Conservation (phyloP, 31 red algal genomes). For the Endocladia muricata region DNA sequence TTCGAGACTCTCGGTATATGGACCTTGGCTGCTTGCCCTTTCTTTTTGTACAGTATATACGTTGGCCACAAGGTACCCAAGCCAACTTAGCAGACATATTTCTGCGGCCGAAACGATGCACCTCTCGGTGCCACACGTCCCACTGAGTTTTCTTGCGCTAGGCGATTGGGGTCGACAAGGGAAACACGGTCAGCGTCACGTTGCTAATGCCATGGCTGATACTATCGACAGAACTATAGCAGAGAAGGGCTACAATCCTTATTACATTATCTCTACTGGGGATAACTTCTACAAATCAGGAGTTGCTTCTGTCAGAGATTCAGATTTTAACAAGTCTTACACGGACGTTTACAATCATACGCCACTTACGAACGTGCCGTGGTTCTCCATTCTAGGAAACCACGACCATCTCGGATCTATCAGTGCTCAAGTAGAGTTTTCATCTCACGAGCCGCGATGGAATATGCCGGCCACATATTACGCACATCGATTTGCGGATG, state of each 20-base stretch:
- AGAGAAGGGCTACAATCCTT: not conserved
- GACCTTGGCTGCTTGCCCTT: too few species aligned
- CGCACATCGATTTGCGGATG: not conserved
- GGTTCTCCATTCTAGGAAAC: slow-evolving; percentile 69
- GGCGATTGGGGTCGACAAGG: slow-evolving; percentile 86
- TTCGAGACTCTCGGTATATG: too few species aligned
- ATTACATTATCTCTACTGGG: slow-evolving; percentile 50
- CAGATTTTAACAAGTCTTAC: slow-evolving; percentile 66
- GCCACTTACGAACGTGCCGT: slow-evolving; percentile 29
- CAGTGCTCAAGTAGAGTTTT: slow-evolving; percentile 63
- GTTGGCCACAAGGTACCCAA: too few species aligned
- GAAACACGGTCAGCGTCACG: slow-evolving; percentile 43
- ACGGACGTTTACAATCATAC: slow-evolving; percentile 54
- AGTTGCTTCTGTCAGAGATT: slow-evolving; percentile 38
- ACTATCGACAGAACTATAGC: not conserved
- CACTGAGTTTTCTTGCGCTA: slow-evolving; percentile 51
- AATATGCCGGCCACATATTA: slow-evolving; percentile 71
- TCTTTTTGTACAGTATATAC: too few species aligned
- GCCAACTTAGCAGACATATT: too few species aligned
- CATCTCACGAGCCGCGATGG: slow-evolving; percentile 47
- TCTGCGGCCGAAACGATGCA: too few species aligned
- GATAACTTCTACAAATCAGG: slow-evolving; percentile 87
- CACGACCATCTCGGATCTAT: slow-evolving; percentile 74
- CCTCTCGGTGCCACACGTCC: not conserved
- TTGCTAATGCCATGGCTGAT: slow-evolving; percentile 46